Evolutionary conservation across 805 yeast genomes (phyloP), one percentile per base, ranked within the genome.

Genomic region (Kregervanrija pseudodelftensis): DNA sequence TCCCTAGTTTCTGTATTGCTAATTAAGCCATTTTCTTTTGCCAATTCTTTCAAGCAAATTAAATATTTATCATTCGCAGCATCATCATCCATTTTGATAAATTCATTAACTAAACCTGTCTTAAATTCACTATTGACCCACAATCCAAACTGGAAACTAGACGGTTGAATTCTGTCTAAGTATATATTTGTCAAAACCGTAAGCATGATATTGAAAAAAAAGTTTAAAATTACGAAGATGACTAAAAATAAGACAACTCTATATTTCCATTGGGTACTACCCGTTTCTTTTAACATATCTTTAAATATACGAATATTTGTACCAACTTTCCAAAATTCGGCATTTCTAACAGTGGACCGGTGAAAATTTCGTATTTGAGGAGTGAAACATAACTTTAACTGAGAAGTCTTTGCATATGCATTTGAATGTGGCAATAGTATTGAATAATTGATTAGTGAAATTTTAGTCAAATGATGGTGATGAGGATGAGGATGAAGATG

Each of bases 191-290:
- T 61, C 17, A 65, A 50, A 4, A 58, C 53, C 3, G 62, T 52
- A 47, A 65, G 50, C 67, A 65, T 61, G 1, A 61, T 45, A 49
- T 65, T 65, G 53, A 65, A 65, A 4, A 56, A 28, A 35, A 64
- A 53, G 37, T 62, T 66, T 53, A 75, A 65, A 3, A 71, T 59
- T 30, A 69, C 53, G 53, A 72, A 75, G 17, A 67, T 56, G 3
- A 70, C 55, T 33, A 75, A 61, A 11, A 76, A 70, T 35, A 66
- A 39, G 42, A 75, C 61, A 1, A 77, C 57, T 51, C 73, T 63
- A 45, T 63, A 65, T 59, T 77, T 66, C 53, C 74, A 65, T 5
- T 72, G 65, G 14, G 71, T 55, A 39, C 69, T 63, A 47, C 79
- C 70, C 8, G 61, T 51, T 30, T 58, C 59, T 41, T 55, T 52